Evolutionary conservation across 306 rosid species (phyloP), one percentile per base, ranked within the genome.

Genomic region (Vigna trinervia): DNA sequence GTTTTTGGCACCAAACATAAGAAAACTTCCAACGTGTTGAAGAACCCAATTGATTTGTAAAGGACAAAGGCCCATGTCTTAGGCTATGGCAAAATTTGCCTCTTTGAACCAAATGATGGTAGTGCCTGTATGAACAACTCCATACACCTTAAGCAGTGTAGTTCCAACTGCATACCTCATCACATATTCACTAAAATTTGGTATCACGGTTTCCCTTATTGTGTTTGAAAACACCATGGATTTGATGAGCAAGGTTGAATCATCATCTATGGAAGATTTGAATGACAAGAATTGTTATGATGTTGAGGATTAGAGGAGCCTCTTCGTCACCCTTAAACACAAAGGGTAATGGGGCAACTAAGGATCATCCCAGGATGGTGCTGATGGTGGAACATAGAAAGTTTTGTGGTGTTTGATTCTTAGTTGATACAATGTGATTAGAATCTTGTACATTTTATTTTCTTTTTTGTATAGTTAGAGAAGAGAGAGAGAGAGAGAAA

Each of bases 101-200:
- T 76, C 88, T 0, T 50, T 17, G 4, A 82, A 65, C 43, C 43
- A 60, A 5, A 28, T 14, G 0, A 30, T 30, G 20, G 13, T 43
- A 60, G 43, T 60, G 0, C 43, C 43, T 0, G 66, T 60, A 0
- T 60, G 22, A 12, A 60, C 82, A 10, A 85, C n/a, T 46, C 85
- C 94, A 0, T 43, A 20, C 39, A 86, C 8, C 1, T 65, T 14
- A 46, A 83, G 26, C 0, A 88, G 86, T 0, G 94, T 92, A 1
- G 90, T 87, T 8, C 94, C 97, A 4, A 91, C 2, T 0, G 85
- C 73, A 15, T 86, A 26, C 0, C 59, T 66, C 88, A 91, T 34
- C 6, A 87, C 85, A 15, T 86, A 91, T 5, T 83, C 89, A 1
- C 87, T 89, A 0, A 0, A 0, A 28, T 81, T 15, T 0, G 32